Conservation (phyloP, 2,329 filamentous ascomycete species). For the Aureobasidium leucospermi region DNA sequence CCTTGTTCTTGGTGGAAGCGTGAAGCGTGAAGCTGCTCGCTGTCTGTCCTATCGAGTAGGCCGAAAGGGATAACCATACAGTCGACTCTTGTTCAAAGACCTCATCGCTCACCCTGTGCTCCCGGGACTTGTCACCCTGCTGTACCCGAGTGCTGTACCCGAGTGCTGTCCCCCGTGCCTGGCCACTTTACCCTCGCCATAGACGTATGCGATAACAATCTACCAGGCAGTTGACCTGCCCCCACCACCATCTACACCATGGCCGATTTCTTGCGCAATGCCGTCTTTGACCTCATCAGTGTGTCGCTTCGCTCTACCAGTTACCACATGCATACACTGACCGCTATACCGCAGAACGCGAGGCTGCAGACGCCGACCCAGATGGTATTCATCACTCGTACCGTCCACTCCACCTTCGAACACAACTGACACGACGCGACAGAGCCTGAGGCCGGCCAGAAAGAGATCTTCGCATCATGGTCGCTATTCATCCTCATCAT, state of each 20-base stretch:
- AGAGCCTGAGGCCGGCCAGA: slow-evolving; percentile 75
- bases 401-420: slow-evolving; percentile 2
- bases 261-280: slow-evolving; percentile 12
- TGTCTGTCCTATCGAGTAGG: background rate
- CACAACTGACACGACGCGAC: slow-evolving; percentile 17
- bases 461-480: slow-evolving; percentile 95
- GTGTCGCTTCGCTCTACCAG: slow-evolving; percentile 16
- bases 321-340: background rate
- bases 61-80: background rate
- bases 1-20: background rate
- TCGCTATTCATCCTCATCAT: slow-evolving; percentile 94
- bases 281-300: slow-evolving; percentile 29
- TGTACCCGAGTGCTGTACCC: background rate
- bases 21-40: background rate
- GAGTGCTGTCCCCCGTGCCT: background rate
- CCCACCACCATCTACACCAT: slow-evolving; percentile 9
- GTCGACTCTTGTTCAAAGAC: background rate
- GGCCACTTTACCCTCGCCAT: background rate
- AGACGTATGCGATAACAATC: slow-evolving; percentile 13
- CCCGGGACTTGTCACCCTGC: background rate
- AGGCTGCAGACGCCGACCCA: slow-evolving; percentile 40
- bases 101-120: background rate
- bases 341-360: slow-evolving; percentile 29
- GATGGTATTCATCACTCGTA: slow-evolving; percentile 27
- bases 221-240: slow-evolving; percentile 12